A percentile compares a stretch with the other conserved stretches of the same genome.
phyloP scores from a whole-genome alignment of 768 basidiomycete species.

The Pisolithus marmoratus region DNA sequence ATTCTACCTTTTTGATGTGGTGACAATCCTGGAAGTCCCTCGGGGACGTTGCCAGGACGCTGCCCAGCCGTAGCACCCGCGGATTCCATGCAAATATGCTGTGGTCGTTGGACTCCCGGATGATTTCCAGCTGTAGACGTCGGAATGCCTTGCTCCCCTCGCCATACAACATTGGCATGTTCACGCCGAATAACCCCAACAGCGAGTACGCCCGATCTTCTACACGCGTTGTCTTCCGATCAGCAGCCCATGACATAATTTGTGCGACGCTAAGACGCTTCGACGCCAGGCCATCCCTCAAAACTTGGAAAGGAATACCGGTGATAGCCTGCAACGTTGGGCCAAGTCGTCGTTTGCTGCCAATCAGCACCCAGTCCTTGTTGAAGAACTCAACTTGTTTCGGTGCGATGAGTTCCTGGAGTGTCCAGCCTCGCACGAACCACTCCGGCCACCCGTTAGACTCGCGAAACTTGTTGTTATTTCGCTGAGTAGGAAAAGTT shows the following conservation, averaged over 20 bases:
- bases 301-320: conserved; percentile 1
- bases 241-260: conserved; percentile 13
- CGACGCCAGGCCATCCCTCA: background rate
- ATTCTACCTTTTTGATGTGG: background rate
- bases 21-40: background rate
- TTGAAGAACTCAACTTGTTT: conserved; percentile 10
- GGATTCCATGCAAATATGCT: conserved; percentile 7
- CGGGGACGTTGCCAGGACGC: background rate
- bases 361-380: conserved; percentile 5
- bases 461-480: background rate
- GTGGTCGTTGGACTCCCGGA: conserved; percentile 7
- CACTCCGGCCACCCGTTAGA: conserved; percentile 3
- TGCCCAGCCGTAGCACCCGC: background rate
- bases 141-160: conserved; percentile 14
- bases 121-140: conserved; percentile 10
- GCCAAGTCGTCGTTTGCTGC: conserved; percentile 1
- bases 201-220: conserved; percentile 9
- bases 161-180: no score
- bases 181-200: no score
- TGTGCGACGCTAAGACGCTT: conserved; percentile 1
- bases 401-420: conserved; percentile 13
- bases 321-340: background rate
- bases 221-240: conserved; percentile 9
- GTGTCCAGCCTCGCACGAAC: conserved; percentile 15
- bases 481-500: background rate